Evolutionary conservation across 306 rosid species (phyloP), one percentile per base, ranked within the genome.

Genomic region (Purshia tridentata): DNA sequence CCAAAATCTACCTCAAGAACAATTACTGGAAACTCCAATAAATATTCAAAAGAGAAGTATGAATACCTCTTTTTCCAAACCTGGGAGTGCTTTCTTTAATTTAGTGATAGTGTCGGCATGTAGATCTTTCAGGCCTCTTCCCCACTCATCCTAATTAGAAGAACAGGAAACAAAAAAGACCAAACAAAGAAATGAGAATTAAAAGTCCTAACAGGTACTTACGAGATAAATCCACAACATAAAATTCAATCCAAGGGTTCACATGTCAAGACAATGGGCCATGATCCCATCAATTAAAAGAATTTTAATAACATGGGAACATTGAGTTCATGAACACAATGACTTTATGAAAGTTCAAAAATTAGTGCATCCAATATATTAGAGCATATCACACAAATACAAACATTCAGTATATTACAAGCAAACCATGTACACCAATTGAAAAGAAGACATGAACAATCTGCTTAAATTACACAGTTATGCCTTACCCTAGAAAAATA

Each of bases 101-200:
- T 86, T 86, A 44, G 80, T 18, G 1, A 73, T 74, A 40, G 78
- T 86, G 79, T 86, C 86, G 0, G 66, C 87, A 62, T 85, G 84
- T 54, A 86, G 74, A 67, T 70, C 70, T 78, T 79, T 84, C 70
- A 88, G 81, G 65, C 96, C 96, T 67, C 79, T 82, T 64, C 73
- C 87, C 96, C 96, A 90, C 77, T 90, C 96, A 56, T 86, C 92
- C 96, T 90, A 74, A 77, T 54, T 8, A 15, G 14, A 54, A 55
- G 20, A 54, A 41, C 11, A 55, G 4, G 61, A n/a, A 70, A 41
- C 9, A 9, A 6, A 20, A 69, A 67, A 52, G 35, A 13, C 29
- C 6, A 9, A 29, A 52, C 18, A 10, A 53, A n/a, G 6, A 39
- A 37, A 9, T 6, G 22, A 3, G 7, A 69, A 12, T 4, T 6